Evolutionary conservation across 2,329 filamentous ascomycete genomes (phyloP).

Genomic region (Xylariales sp.): DNA sequence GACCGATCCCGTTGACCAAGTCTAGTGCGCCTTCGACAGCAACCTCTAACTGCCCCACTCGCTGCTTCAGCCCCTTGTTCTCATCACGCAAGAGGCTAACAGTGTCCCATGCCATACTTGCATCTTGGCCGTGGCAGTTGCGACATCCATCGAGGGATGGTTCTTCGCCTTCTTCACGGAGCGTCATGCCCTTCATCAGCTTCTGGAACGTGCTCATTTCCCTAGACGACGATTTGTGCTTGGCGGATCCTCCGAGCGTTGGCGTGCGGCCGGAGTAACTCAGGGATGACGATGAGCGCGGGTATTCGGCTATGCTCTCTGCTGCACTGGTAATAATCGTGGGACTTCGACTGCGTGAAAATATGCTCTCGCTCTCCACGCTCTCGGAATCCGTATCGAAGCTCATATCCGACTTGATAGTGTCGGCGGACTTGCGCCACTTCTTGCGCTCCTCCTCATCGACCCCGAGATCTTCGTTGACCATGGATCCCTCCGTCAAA

Average conservation of each 20-base stretch:
- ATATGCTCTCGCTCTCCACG: conserved; percentile 48
- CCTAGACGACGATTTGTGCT: conserved; percentile 22
- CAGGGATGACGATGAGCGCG: conserved; percentile 8
- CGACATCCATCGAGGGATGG: conserved; percentile 37
- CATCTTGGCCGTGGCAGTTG: conserved; percentile 55
- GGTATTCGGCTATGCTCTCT: conserved; percentile 13
- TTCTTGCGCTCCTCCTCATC: conserved; percentile 42
- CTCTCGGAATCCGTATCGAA: conserved; percentile 51
- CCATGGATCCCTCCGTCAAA: conserved; percentile 33
- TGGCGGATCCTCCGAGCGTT: conserved; percentile 13
- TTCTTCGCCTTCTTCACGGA: conserved; percentile 16
- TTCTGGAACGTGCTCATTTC: conserved; percentile 44
- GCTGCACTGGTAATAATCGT: conserved; percentile 36
- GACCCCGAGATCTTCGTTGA: conserved; percentile 50
- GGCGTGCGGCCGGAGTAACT: conserved; percentile 3
- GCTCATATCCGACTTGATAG: conserved; percentile 35
- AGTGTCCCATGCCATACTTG: conserved; percentile 61
- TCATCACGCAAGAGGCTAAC: conserved; percentile 58
- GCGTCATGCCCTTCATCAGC: conserved; percentile 37
- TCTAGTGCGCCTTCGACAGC: conserved; percentile 59
- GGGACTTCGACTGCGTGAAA: conserved; percentile 57
- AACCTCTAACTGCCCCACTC: conserved; percentile 54
- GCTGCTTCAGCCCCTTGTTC: conserved; percentile 56
- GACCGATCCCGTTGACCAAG: conserved; percentile 50
- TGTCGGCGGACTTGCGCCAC: conserved; percentile 40